phyloP scores from a whole-genome alignment of 2,329 filamentous ascomycete species.

The Penicillium sp. region DNA sequence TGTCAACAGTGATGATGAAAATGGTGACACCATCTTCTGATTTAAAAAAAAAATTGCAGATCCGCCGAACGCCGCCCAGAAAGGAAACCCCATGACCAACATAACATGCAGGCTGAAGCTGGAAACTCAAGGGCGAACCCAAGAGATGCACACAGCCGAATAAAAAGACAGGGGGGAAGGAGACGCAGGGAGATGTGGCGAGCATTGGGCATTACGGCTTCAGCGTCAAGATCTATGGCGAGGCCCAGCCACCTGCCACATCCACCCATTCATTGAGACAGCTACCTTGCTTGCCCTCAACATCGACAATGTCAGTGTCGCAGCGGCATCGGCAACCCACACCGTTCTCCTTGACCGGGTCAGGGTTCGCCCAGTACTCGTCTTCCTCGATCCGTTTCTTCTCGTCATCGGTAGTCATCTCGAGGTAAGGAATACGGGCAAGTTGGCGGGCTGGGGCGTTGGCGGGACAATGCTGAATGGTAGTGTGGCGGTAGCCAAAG shows the following conservation, averaged over 20 bases:
- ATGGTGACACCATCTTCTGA: constrained; percentile 29
- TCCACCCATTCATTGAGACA: constrained; percentile 96
- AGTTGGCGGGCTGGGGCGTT: constrained; percentile 87
- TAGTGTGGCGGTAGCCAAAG: constrained; percentile 95
- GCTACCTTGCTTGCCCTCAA: constrained; percentile 93
- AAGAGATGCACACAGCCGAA: constrained; percentile 30
- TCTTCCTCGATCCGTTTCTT: constrained; percentile 84
- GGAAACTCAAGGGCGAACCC: constrained; percentile 26
- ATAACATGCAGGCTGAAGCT: constrained; percentile 28
- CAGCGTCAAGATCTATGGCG: constrained; percentile 37
- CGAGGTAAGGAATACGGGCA: constrained; percentile 67
- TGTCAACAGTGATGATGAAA: constrained; percentile 29
- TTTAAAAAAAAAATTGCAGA: constrained; percentile 27
- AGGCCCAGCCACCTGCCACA: constrained; percentile 85
- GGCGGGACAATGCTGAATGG: constrained; percentile 94
- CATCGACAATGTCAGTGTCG: constrained; percentile 93
- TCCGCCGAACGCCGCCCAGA: constrained; percentile 34
- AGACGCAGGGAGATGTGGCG: constrained; percentile 27
- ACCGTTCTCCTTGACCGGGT: constrained; percentile 84
- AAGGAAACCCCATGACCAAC: constrained; percentile 26
- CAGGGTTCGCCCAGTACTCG: constrained; percentile 85
- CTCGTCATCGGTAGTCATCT: constrained; percentile 70
- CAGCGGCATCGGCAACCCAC: constrained; percentile 94
- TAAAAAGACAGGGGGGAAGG: constrained; percentile 24
- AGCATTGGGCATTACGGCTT: constrained; percentile 11